Base-by-base conservation (phyloP, 805 yeast genomes). In the Myxozyma neglecta region DNA sequence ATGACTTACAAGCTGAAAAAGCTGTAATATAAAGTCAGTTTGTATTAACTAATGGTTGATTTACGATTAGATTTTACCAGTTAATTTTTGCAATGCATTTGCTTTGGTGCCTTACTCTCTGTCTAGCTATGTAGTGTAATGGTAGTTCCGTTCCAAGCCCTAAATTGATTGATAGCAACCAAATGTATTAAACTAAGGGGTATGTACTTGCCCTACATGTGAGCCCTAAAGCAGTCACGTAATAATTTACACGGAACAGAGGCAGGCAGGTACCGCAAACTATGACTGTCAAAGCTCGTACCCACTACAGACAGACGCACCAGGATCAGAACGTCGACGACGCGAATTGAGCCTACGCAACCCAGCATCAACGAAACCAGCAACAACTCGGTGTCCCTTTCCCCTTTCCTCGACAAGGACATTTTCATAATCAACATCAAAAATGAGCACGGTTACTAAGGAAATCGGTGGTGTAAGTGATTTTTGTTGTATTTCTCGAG, bases 381-480 rank as follows among this genome's bases (percentile, higher is more conserved):
- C 55, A 24, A 13, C 47, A 40, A 32, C 47, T 16, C 14, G 29
- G 37, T 32, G 46, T 32, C 20, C 37, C 49, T 34, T 53, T 53
- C 56, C 49, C 48, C 44, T 53, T 35, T 9, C 36, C 55, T 16
- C 29, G 29, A 24, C 43, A 48, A 44, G 56, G 47, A 52, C 49
- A 53, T 29, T 14, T 32, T 24, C 16, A 43, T 43, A 53, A 13
- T 29, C 36, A 36, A 34, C 49, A 39, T 16, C 43, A 56, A 66
- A 24, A 68, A 70, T 63, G 74, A 69, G 81, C 70, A 63, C 72
- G 62, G 65, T 63, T 57, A 69, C 74, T 49, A 72, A 72, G 72
- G 64, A 70, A 64, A 67, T 72, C 60, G 73, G 74, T 48, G 75
- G 75, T 56, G 74, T 71, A 71, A 68, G 61, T 51, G 35, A 10